Evolutionary conservation across 805 yeast genomes (phyloP).

Genomic region (Starmerella roubikii): DNA sequence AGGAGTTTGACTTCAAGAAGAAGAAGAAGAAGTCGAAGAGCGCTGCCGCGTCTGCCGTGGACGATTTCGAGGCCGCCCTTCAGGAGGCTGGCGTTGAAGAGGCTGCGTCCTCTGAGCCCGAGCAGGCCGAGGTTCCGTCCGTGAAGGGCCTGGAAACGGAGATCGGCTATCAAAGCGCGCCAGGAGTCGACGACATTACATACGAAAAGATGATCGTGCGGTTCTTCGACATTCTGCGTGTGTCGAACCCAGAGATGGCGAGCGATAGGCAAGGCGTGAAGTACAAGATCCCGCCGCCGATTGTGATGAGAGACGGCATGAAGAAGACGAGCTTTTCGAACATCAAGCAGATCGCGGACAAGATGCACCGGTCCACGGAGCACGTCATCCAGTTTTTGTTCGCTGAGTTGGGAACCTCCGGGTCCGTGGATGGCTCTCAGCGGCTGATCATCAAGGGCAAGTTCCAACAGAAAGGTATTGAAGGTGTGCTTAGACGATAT

Average conservation of each 20-base stretch:
- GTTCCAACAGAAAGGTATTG: slow-evolving; percentile 95
- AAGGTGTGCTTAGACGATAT: slow-evolving; percentile 88
- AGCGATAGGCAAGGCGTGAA: slow-evolving; percentile 89
- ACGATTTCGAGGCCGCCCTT: slow-evolving; percentile 78
- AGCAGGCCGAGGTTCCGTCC: slow-evolving; percentile 17
- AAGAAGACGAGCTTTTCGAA: slow-evolving; percentile 94
- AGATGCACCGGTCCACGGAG: slow-evolving; percentile 91
- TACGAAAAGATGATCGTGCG: slow-evolving; percentile 69
- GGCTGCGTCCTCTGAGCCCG: slow-evolving; percentile 9
- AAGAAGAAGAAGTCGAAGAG: slow-evolving; percentile 74
- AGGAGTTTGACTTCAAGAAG: slow-evolving; percentile 34
- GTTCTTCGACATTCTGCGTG: slow-evolving; percentile 72
- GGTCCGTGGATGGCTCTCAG: slow-evolving; percentile 96
- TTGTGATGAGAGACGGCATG: slow-evolving; percentile 91
- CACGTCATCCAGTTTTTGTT: slow-evolving; percentile 92
- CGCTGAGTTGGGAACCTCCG: slow-evolving; percentile 98
- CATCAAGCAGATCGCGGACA: slow-evolving; percentile 86
- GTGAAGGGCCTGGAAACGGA: slow-evolving; percentile 13
- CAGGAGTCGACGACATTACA: slow-evolving; percentile 31
- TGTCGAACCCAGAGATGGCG: slow-evolving; percentile 95
- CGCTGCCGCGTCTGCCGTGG: slow-evolving; percentile 40
- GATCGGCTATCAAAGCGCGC: slow-evolving; percentile 14
- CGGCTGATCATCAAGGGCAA: slow-evolving; percentile 96
- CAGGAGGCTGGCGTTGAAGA: slow-evolving; percentile 77
- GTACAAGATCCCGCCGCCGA: slow-evolving; percentile 94